A percentile compares a stretch with the other conserved stretches of the same genome.
Evolutionary conservation across 495 filamentous ascomycete species (phyloP).

Genomic region (Staphylotrichum tortipilum): DNA sequence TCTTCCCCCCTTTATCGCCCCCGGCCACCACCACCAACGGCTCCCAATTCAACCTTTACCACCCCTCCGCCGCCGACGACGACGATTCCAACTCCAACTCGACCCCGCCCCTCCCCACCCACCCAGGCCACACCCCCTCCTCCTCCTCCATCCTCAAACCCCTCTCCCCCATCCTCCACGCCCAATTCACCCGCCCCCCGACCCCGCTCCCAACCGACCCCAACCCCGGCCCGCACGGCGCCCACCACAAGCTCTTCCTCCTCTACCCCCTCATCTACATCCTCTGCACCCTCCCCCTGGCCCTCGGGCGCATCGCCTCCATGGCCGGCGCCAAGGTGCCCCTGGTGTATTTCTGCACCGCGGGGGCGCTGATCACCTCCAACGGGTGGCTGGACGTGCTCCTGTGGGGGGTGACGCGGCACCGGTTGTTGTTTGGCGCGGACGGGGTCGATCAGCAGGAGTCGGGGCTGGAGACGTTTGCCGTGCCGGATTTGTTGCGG

Average conservation of each 20-base stretch:
- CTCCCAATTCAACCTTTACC: no score
- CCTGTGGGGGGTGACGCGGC: slow-evolving; percentile 63
- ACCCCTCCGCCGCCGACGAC: no score
- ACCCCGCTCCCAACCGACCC: not conserved
- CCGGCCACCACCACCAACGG: not conserved
- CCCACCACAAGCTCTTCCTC: slow-evolving; percentile 58
- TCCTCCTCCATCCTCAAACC: slow-evolving; percentile 59
- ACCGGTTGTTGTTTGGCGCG: slow-evolving; percentile 39
- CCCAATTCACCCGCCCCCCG: no score
- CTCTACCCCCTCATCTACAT: slow-evolving; percentile 70
- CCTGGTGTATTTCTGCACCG: slow-evolving; percentile 55
- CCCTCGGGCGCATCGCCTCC: slow-evolving; percentile 56
- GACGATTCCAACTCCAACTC: not conserved
- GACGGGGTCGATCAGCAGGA: slow-evolving; percentile 33
- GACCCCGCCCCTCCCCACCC: not conserved
- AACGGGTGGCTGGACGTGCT: slow-evolving; percentile 68
- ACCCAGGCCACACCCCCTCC: slow-evolving; percentile 36
- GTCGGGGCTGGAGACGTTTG: slow-evolving; percentile 39
- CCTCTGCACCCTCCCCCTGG: slow-evolving; percentile 61
- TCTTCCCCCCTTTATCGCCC: no score
- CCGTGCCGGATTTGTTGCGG: slow-evolving; percentile 43
- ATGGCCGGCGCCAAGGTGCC: slow-evolving; percentile 48
- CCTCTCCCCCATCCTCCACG: no score
- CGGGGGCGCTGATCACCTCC: slow-evolving; percentile 63
- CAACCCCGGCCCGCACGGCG: slow-evolving; percentile 7